Conservation (phyloP, 1,284 basidiomycete genomes). For the Apiotrichum brassicae region DNA sequence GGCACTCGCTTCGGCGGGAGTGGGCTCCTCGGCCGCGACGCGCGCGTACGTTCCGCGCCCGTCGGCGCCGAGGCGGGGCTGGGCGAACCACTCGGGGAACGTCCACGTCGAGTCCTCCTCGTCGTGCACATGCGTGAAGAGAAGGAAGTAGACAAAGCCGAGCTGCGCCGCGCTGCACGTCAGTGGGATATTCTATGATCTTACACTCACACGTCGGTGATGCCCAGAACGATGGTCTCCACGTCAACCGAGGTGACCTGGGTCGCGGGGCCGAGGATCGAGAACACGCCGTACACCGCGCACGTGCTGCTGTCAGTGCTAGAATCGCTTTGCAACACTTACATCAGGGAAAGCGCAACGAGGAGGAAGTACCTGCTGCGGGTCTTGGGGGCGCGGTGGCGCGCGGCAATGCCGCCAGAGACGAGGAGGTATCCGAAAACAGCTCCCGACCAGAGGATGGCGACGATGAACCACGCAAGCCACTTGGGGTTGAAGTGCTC, state of each 20-base stretch:
- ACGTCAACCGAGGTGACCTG: constrained; percentile 37
- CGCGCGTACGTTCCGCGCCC: constrained; percentile 39
- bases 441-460: constrained; percentile 18
- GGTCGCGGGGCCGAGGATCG: constrained; percentile 31
- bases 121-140: constrained; percentile 40
- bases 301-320: constrained; percentile 20
- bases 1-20: not conserved
- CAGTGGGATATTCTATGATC: not conserved
- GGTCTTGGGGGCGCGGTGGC: constrained; percentile 26
- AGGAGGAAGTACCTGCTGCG: constrained; percentile 36
- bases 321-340: not conserved
- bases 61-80: constrained; percentile 27
- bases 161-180: constrained; percentile 32
- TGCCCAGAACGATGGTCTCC: constrained; percentile 42
- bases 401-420: constrained; percentile 31
- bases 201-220: constrained; percentile 39
- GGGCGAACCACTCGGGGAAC: constrained; percentile 42
- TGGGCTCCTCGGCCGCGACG: constrained; percentile 14
- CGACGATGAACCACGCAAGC: constrained; percentile 27
- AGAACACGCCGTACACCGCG: constrained; percentile 39
- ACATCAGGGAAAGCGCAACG: constrained; percentile 28
- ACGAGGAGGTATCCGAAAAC: constrained; percentile 34
- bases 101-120: constrained; percentile 35
- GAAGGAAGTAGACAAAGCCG: constrained; percentile 41
- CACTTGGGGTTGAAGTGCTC: constrained; percentile 1